A percentile compares a stretch with the other conserved stretches of the same genome.
These are phyloP conservation scores for Gymnopilus junonius DNA, from an alignment of 768 basidiomycete genomes.

Conservation along the genomic window DNA sequence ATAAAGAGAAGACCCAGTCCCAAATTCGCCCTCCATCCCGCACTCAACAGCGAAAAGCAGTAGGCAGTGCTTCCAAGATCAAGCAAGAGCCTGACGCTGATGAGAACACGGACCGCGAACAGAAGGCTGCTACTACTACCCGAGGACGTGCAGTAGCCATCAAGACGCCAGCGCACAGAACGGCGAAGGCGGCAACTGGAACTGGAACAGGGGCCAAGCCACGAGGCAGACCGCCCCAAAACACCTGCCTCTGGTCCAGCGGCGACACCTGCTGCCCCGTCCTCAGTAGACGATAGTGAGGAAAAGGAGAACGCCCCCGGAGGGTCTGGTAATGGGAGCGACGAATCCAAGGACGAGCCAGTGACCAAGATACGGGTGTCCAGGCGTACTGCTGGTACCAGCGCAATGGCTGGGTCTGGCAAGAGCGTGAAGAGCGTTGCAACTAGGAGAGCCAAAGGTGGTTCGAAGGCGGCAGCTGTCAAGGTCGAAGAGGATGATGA, in stretches of 20 bases:
- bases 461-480: constrained; percentile 14
- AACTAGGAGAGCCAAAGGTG: background rate
- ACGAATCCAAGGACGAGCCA: constrained; percentile 31
- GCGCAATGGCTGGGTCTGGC: constrained; percentile 14
- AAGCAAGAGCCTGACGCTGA: constrained; percentile 19
- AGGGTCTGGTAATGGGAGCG: constrained; percentile 19
- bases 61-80: background rate
- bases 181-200: constrained; percentile 11
- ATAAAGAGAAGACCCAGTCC: background rate
- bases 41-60: background rate
- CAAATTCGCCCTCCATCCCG: background rate
- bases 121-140: constrained; percentile 13
- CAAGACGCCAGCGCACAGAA: constrained; percentile 15
- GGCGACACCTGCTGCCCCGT: constrained; percentile 13
- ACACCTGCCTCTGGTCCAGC: constrained; percentile 41
- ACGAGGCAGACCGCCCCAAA: constrained; percentile 29
- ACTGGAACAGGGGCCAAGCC: constrained; percentile 18
- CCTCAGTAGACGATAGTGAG: constrained; percentile 24
- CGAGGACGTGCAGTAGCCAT: constrained; percentile 8
- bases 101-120: constrained; percentile 14
- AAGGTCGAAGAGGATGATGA: constrained; percentile 28
- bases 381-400: constrained; percentile 29
- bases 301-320: constrained; percentile 48
- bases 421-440: constrained; percentile 2
- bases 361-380: constrained; percentile 39